Evolutionary conservation across 257 asterid species (phyloP).

Genomic region (Nicotiana noctiflora): DNA sequence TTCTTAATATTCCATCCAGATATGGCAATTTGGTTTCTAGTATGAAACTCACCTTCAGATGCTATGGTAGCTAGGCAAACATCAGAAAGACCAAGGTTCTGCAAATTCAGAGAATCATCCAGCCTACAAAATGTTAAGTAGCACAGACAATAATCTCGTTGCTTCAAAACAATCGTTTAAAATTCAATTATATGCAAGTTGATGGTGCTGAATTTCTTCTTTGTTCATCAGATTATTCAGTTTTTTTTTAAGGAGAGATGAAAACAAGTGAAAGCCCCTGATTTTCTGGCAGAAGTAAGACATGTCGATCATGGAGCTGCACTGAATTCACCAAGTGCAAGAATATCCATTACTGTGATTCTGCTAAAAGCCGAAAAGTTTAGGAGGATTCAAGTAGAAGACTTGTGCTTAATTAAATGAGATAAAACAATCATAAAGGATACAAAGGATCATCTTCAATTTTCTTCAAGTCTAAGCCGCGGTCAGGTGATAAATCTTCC

Average conservation of each 20-base stretch:
- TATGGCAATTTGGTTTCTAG: not conserved
- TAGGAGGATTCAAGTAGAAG: not conserved
- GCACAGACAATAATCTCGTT: slow-evolving; percentile 3
- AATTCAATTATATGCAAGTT: not conserved
- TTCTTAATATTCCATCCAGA: not conserved
- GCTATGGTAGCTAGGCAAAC: slow-evolving; percentile 80
- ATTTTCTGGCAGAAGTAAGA: not conserved
- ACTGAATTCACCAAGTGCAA: not conserved
- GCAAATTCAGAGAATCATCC: slow-evolving; percentile 68
- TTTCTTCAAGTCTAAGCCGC: slow-evolving; percentile 11
- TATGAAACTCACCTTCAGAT: slow-evolving; percentile 52
- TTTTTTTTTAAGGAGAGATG: not conserved
- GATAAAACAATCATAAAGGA: slow-evolving; percentile 28
- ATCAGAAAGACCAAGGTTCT: slow-evolving; percentile 77
- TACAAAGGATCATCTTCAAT: slow-evolving; percentile 61
- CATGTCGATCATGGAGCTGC: not conserved
- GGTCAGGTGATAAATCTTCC: slow-evolving; percentile 29
- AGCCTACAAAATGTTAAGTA: slow-evolving; percentile 54
- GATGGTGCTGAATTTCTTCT: not conserved
- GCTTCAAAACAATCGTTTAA: not conserved
- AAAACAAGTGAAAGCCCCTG: not conserved
- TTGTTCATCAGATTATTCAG: not conserved
- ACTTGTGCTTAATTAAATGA: not conserved
- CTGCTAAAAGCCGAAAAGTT: not conserved
- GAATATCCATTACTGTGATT: not conserved